Percentiles rank a stretch among this genome's conserved stretches.
These are phyloP conservation scores for Hansenula lynferdii DNA, from an alignment of 1,139 yeast genomes.

Conservation along the genomic window DNA sequence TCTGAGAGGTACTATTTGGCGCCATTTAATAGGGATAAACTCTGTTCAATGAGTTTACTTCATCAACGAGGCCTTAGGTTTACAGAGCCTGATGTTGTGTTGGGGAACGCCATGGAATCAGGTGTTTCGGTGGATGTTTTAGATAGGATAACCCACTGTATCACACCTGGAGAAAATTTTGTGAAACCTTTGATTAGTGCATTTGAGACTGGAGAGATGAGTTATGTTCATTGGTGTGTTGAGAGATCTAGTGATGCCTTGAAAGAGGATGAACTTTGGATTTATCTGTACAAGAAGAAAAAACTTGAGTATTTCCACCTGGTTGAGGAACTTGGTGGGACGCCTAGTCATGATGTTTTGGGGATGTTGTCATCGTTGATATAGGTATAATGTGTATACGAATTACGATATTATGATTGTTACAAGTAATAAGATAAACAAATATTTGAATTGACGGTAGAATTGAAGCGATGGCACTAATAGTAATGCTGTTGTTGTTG, in stretches of 20 bases:
- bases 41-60: conserved; percentile 7
- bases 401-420: neutral
- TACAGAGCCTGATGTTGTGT: conserved; percentile 3
- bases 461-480: conserved; percentile 1
- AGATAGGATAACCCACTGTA: conserved; percentile 6
- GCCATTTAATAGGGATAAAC: conserved; percentile 5
- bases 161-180: conserved; percentile 6
- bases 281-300: conserved; percentile 5
- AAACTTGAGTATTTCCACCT: conserved; percentile 6
- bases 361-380: conserved; percentile 3
- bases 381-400: neutral
- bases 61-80: conserved; percentile 11
- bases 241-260: conserved; percentile 4
- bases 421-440: neutral
- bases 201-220: conserved; percentile 5
- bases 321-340: conserved; percentile 14
- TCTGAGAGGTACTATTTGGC: conserved; percentile 12
- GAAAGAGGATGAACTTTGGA: conserved; percentile 17
- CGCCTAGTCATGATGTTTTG: conserved; percentile 15
- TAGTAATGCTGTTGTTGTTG: neutral
- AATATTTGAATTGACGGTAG: neutral
- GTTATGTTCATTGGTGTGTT: conserved; percentile 14
- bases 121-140: neutral
- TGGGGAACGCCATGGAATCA: conserved; percentile 7
- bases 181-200: conserved; percentile 14